phyloP scores from a whole-genome alignment of 208 protist species.

The Trypanosoma lewisi region DNA sequence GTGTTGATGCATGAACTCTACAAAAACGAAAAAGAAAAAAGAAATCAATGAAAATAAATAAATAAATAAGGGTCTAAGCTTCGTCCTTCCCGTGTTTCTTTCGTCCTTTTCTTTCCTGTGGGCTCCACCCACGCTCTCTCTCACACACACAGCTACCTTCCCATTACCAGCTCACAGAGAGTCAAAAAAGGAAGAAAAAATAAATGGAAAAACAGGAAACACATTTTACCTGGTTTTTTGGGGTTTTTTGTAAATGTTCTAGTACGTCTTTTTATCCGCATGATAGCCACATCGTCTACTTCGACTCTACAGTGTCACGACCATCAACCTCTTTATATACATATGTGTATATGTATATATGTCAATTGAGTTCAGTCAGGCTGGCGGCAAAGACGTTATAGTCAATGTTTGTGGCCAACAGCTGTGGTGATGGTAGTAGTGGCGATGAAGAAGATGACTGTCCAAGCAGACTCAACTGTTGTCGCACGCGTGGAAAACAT shows the following conservation, averaged over 20 bases:
- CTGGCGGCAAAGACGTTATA: conserved; percentile 65
- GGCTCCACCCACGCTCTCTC: too few relatives aligned
- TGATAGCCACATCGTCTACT: too few relatives aligned
- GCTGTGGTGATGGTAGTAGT: conserved; percentile 32
- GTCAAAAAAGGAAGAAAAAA: not conserved
- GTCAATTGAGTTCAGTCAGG: conserved; percentile 39
- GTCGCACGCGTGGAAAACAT: conserved; percentile 47
- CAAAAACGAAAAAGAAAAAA: not conserved
- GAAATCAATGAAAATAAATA: not conserved
- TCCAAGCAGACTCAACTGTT: conserved; percentile 22
- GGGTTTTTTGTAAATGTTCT: not conserved
- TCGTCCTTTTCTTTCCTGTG: too few relatives aligned
- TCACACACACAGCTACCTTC: not conserved
- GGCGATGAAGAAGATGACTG: too few relatives aligned
- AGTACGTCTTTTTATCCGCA: not conserved
- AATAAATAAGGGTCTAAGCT: not conserved
- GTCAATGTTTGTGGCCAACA: conserved; percentile 63
- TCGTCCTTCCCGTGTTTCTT: too few relatives aligned
- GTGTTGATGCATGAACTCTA: too few relatives aligned
- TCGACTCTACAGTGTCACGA: too few relatives aligned
- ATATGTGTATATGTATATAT: not conserved
- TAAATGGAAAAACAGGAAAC: not conserved
- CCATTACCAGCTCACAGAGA: not conserved
- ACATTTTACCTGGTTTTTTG: not conserved
- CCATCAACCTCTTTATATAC: not conserved